A percentile compares a stretch with the other conserved stretches of the same genome.
These are phyloP conservation scores for Thamnidium elegans DNA, from an alignment of 192 early-diverging fungal genomes.

Conservation along the genomic window DNA sequence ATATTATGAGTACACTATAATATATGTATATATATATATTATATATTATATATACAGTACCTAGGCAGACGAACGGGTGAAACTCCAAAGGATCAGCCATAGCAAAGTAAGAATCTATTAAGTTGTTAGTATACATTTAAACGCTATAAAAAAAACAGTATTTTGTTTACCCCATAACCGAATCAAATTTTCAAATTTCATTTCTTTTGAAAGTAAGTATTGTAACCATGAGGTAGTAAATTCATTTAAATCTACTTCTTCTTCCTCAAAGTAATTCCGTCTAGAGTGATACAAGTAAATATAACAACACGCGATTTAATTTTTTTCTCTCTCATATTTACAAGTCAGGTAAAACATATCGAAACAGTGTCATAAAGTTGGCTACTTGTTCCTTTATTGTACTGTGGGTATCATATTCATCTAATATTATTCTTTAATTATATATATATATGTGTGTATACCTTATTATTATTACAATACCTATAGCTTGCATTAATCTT, in stretches of 20 bases:
- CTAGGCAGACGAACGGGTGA: conserved; percentile 82
- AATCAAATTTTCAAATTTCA: conserved; percentile 77
- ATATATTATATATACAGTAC: conserved; percentile 28
- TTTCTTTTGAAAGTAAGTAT: conserved; percentile 75
- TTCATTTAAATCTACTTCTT: conserved; percentile 86
- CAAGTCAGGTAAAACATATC: conserved; percentile 81
- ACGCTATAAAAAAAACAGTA: neutral
- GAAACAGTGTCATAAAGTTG: conserved; percentile 83
- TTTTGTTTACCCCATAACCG: conserved; percentile 65
- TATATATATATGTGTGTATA: neutral
- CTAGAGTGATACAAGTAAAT: conserved; percentile 9
- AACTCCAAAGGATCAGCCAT: conserved; percentile 69
- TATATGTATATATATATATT: neutral
- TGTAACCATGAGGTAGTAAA: conserved; percentile 84
- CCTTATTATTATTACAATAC: conserved; percentile 35
- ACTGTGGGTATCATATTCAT: conserved; percentile 62
- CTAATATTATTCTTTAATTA: conserved; percentile 32
- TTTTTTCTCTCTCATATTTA: conserved; percentile 48
- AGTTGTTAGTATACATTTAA: neutral
- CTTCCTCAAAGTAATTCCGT: conserved; percentile 90
- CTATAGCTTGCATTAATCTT: conserved; percentile 65
- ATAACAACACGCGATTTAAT: neutral
- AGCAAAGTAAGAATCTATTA: conserved; percentile 81
- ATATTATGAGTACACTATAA: neutral
- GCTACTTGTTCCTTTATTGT: conserved; percentile 77